phyloP scores from a whole-genome alignment of 2,329 filamentous ascomycete species.

The Microdochium trichocladiopsis region DNA sequence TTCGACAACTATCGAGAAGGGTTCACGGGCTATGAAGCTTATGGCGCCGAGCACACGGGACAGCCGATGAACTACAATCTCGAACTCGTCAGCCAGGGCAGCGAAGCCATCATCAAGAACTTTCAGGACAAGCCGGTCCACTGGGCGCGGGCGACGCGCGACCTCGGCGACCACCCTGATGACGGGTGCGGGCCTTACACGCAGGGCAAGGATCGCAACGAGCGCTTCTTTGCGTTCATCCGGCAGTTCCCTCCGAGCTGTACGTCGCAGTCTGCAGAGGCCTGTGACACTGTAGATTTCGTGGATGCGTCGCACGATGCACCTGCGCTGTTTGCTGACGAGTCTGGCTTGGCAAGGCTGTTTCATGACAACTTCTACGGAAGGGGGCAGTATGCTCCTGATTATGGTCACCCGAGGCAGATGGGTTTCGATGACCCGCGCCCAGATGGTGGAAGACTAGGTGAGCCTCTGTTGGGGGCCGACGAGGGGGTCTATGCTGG shows the following conservation, averaged over 20 bases:
- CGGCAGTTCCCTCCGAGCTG: constrained; percentile 3
- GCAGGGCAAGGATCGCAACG: constrained; percentile 4
- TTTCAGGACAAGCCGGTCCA: constrained; percentile 5
- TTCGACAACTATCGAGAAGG: constrained; percentile 7
- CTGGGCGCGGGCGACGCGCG: constrained; percentile 3
- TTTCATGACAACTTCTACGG: constrained; percentile 8
- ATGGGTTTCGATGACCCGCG: constrained; percentile 4
- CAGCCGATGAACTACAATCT: constrained; percentile 4
- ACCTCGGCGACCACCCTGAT: constrained; percentile 5
- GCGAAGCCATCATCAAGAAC: constrained; percentile 4
- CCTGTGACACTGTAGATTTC: constrained; percentile 5
- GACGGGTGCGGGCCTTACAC: constrained; percentile 4
- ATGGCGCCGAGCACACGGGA: constrained; percentile 1
- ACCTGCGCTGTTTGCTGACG: constrained; percentile 3
- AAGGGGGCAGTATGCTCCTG: constrained; percentile 1
- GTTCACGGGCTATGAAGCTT: constrained; percentile 3
- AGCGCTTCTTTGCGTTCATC: constrained; percentile 8
- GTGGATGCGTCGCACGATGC: constrained; percentile 6
- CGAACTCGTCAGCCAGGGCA: constrained; percentile 1
- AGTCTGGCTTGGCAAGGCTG: constrained; percentile 5
- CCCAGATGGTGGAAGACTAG: neutral
- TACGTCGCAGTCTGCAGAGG: neutral
- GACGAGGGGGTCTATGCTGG: neutral
- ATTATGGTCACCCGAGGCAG: constrained; percentile 5
- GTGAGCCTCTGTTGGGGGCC: neutral